Evolutionary conservation across 208 protist genomes (phyloP), one percentile per base, ranked within the genome.

Genomic region (Crithidia mellificae): DNA sequence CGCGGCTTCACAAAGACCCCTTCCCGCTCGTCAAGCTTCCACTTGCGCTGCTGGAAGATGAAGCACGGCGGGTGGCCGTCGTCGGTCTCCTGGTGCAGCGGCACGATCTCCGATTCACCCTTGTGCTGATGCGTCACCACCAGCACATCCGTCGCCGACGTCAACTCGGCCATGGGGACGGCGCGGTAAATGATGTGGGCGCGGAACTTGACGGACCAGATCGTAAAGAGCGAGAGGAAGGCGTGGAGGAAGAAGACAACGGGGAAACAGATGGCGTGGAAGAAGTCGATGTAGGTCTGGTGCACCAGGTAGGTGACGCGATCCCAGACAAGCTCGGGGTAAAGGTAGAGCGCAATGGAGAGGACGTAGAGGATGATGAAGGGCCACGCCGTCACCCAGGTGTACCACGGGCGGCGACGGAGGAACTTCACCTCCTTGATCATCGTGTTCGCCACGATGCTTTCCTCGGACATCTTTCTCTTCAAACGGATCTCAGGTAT

Each of bases 1-100:
- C 63, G 74, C 39, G 92, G 92, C 79, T 97, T 97, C 27, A 90
- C 80, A 50, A 97, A 97, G 30, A 72, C 2, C 41, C 77, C 78
- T 14, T 66, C 78, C 47, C 73, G 68, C 17, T 63, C 70, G 63
- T 94, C 85, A n/a, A 92, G 52, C 74, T 88, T 94, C 90, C 92
- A 97, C 76, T 92, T 93, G 63, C 90, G 88, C 66, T 97, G 85
- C 77, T 95, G 92, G 54, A 97, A 97, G 7, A 94, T 22, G 78
- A 97, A 97, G 68, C 78, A 88, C 15, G 80, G 65, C 22, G 85
- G 87, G 44, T 89, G 61, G 38, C 77, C 85, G 32, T 85, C 80
- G 0, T 78, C 72, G 9, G 62, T 55, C 68, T 84, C 80, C 66
- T 88, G 84, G 34, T 87, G 73, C 55, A 94, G 68, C 51, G 80